These are phyloP conservation scores for Chrysoporthe deuterocubensis DNA, from an alignment of 2,329 filamentous ascomycete genomes.

Conservation along the genomic window DNA sequence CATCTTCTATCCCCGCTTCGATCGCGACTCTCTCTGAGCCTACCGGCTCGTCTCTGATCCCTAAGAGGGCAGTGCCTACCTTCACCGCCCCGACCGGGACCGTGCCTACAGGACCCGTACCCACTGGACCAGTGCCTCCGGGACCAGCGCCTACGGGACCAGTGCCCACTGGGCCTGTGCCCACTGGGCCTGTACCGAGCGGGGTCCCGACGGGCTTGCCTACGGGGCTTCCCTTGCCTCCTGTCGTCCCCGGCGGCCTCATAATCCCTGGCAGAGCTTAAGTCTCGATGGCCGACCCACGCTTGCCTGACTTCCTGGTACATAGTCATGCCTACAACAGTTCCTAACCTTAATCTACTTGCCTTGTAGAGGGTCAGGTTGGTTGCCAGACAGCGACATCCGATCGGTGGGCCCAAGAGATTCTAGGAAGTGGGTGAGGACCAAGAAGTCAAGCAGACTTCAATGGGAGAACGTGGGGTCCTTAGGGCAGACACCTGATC, in stretches of 20 bases:
- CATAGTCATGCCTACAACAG: neutral
- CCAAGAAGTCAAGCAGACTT: neutral
- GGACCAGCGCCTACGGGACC: neutral
- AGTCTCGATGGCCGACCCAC: neutral
- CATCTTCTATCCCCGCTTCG: neutral
- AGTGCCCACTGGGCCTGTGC: neutral
- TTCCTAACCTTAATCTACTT: too few species aligned
- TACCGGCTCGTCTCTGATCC: constrained; percentile 3
- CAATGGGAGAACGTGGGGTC: neutral
- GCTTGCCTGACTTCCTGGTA: neutral
- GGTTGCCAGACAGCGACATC: neutral
- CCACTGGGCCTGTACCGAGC: neutral
- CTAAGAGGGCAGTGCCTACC: constrained; percentile 2
- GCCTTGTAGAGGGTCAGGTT: neutral
- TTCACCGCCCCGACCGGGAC: neutral
- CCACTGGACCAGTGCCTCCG: neutral
- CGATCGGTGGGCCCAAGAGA: neutral
- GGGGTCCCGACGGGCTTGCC: constrained; percentile 8
- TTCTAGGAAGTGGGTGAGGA: neutral
- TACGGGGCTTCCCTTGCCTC: neutral
- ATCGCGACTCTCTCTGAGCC: constrained; percentile 3
- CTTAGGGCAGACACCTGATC: neutral
- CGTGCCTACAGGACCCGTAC: constrained; percentile 6
- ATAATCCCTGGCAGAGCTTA: neutral
- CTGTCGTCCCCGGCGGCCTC: neutral